These are phyloP conservation scores for Nannochloropsis salina DNA, from an alignment of 108 stramenopile genomes.

Conservation along the genomic window DNA sequence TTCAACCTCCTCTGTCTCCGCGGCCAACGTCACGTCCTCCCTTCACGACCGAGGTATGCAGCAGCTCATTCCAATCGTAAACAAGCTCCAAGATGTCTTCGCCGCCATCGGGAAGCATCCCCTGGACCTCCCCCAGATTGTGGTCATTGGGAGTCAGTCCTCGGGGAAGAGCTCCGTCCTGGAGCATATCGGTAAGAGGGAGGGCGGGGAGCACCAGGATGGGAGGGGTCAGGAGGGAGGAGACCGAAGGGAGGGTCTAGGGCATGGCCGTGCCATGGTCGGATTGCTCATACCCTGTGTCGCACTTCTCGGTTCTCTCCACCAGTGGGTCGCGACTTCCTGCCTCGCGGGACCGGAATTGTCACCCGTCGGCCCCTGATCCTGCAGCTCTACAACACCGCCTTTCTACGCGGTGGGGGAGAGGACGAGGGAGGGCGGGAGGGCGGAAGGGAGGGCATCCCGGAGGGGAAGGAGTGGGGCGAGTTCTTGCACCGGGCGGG, in stretches of 20 bases:
- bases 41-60: slow-evolving; percentile 65
- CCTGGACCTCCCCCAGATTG: slow-evolving; percentile 97
- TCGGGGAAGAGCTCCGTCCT: slow-evolving; percentile 92
- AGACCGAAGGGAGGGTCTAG: not conserved
- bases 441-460: not conserved
- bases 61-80: slow-evolving; percentile 92
- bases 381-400: slow-evolving; percentile 62
- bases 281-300: not conserved
- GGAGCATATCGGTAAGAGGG: slow-evolving; percentile 69
- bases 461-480: slow-evolving; percentile 69
- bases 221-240: not conserved
- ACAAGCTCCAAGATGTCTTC: slow-evolving; percentile 96
- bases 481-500: slow-evolving; percentile 92
- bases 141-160: slow-evolving; percentile 74
- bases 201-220: not conserved
- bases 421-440: slow-evolving; percentile 27
- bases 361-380: slow-evolving; percentile 91
- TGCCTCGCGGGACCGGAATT: slow-evolving; percentile 94
- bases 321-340: slow-evolving; percentile 67
- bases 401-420: slow-evolving; percentile 21
- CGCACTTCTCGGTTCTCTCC: not conserved
- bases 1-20: not conserved
- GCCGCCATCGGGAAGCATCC: slow-evolving; percentile 80
- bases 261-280: not conserved
- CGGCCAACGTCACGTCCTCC: not conserved